Conservation (phyloP, 495 filamentous ascomycete species). For the Lophiotrema nucula region DNA sequence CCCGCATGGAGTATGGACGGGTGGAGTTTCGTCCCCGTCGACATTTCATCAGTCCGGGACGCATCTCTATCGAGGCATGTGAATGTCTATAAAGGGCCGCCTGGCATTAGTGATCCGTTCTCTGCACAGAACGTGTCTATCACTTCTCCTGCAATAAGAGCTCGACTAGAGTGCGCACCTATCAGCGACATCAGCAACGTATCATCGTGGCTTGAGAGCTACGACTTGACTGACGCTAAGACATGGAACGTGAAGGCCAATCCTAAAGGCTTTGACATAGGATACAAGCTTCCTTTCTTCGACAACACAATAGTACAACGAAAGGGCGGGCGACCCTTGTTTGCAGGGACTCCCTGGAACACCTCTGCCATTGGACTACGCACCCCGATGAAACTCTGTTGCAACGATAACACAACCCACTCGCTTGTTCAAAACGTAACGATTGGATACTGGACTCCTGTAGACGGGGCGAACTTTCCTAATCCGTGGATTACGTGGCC, state of each 20-base stretch:
- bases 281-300: neutral
- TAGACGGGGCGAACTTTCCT: neutral
- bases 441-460: neutral
- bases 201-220: slow-evolving; percentile 1
- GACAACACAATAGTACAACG: too few species aligned
- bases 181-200: too few species aligned
- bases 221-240: neutral
- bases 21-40: neutral
- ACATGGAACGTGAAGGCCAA: too few species aligned
- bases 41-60: neutral
- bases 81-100: too few species aligned
- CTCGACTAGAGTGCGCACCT: too few species aligned
- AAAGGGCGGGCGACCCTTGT: too few species aligned
- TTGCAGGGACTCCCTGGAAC: neutral
- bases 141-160: neutral
- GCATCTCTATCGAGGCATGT: too few species aligned
- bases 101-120: too few species aligned
- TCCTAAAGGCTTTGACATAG: too few species aligned
- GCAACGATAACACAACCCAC: too few species aligned
- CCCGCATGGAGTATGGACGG: neutral
- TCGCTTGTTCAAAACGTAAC: neutral
- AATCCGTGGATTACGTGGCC: neutral
- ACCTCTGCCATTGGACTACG: neutral
- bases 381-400: too few species aligned
- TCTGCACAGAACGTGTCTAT: too few species aligned